These are phyloP conservation scores for Plasmodium yoelii DNA, from an alignment of 169 alveolate species.

Conservation along the genomic window DNA sequence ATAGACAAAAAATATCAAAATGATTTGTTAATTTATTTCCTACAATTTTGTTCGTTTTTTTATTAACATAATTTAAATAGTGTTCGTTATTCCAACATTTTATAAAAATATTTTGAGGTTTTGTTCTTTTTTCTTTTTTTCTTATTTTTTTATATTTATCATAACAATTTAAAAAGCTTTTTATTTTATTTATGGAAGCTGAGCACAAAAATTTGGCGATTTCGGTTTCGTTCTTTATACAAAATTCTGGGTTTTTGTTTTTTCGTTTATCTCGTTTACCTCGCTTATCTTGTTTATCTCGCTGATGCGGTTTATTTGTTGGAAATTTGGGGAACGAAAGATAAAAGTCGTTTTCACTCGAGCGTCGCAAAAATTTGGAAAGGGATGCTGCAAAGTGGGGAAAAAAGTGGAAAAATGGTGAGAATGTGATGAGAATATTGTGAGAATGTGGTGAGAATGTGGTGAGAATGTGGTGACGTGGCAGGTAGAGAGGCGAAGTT, in stretches of 20 bases:
- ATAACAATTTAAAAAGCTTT: slow-evolving; percentile 14
- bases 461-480: no score
- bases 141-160: neutral
- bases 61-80: neutral
- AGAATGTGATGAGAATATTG: no score
- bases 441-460: no score
- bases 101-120: slow-evolving; percentile 22
- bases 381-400: slow-evolving; percentile 4
- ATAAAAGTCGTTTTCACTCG: slow-evolving; percentile 49
- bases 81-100: slow-evolving; percentile 56
- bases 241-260: neutral
- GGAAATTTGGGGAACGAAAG: slow-evolving; percentile 30
- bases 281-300: neutral
- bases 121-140: neutral
- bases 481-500: no score
- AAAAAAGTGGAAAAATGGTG: neutral
- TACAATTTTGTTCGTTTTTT: slow-evolving; percentile 13
- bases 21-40: slow-evolving; percentile 6
- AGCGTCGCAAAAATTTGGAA: slow-evolving; percentile 25
- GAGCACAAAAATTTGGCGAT: slow-evolving; percentile 22
- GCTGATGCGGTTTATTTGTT: neutral
- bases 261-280: no score
- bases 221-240: neutral
- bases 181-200: slow-evolving; percentile 14
- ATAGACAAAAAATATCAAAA: no score